Conservation (phyloP, 2,329 filamentous ascomycete species). For the Tetracladium maxilliforme region DNA sequence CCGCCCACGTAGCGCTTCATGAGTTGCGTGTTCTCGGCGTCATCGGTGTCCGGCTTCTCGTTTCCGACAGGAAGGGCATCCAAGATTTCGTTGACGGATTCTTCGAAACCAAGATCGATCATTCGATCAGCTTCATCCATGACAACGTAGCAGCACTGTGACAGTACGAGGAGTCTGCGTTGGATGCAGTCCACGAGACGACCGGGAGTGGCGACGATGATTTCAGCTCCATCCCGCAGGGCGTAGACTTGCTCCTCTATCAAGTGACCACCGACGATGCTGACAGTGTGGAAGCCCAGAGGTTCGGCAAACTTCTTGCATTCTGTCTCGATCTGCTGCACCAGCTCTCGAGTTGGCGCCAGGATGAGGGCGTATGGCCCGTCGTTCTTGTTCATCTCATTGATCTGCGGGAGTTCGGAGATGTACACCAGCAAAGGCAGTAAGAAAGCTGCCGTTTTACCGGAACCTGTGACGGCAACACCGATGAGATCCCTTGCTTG, state of each 20-base stretch:
- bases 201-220: conserved; percentile 95
- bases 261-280: conserved; percentile 93
- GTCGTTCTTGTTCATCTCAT: conserved; percentile 79
- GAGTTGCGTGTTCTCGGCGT: conserved; percentile 70
- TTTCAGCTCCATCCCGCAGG: conserved; percentile 84
- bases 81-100: conserved; percentile 93
- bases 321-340: conserved; percentile 92
- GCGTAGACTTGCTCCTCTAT: conserved; percentile 89
- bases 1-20: conserved; percentile 71
- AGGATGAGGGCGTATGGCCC: conserved; percentile 96
- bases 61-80: conserved; percentile 85
- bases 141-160: conserved; percentile 96
- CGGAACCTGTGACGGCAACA: conserved; percentile 94
- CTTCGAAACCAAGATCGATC: conserved; percentile 97
- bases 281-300: conserved; percentile 86
- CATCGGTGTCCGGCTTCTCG: conserved; percentile 88
- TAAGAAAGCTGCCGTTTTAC: conserved; percentile 93
- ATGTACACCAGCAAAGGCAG: conserved; percentile 91
- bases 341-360: conserved; percentile 90
- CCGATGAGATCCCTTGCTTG: conserved; percentile 93
- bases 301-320: conserved; percentile 84
- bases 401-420: conserved; percentile 70
- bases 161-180: conserved; percentile 74
- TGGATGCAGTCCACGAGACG: conserved; percentile 96
- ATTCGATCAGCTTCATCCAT: conserved; percentile 99